These are phyloP conservation scores for Trichophyton verrucosum DNA, from an alignment of 2,329 filamentous ascomycete genomes.

Conservation along the genomic window DNA sequence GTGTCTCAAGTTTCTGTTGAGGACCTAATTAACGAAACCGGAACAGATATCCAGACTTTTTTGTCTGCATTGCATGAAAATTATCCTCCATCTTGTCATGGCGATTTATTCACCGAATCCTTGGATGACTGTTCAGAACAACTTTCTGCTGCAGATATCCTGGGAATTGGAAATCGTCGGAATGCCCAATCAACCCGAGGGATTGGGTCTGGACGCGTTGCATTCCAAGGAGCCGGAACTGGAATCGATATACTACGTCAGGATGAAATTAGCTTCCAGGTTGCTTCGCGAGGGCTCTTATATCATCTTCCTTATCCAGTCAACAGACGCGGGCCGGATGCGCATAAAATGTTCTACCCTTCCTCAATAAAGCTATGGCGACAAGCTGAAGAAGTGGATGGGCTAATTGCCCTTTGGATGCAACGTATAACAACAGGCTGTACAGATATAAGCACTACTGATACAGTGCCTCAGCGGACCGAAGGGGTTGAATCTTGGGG, in stretches of 20 bases:
- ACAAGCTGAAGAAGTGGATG: constrained; percentile 67
- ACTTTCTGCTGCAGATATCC: constrained; percentile 75
- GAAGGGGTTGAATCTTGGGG: constrained; percentile 30
- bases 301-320: constrained; percentile 80
- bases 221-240: constrained; percentile 41
- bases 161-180: constrained; percentile 54
- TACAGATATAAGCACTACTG: constrained; percentile 32
- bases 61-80: constrained; percentile 88
- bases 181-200: constrained; percentile 27
- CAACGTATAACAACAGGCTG: constrained; percentile 23
- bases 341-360: constrained; percentile 87
- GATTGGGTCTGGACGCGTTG: constrained; percentile 37
- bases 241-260: constrained; percentile 68
- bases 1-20: constrained; percentile 57
- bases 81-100: constrained; percentile 67
- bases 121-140: constrained; percentile 76
- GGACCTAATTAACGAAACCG: constrained; percentile 77
- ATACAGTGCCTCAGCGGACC: neutral
- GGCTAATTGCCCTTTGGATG: constrained; percentile 42
- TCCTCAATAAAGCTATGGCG: constrained; percentile 73
- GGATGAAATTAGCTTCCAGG: constrained; percentile 88
- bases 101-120: constrained; percentile 57
- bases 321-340: constrained; percentile 49
- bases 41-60: constrained; percentile 84
- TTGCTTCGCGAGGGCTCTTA: constrained; percentile 72